Evolutionary conservation across 2,329 filamentous ascomycete genomes (phyloP).

Genomic region (Salinomyces thailandicus): DNA sequence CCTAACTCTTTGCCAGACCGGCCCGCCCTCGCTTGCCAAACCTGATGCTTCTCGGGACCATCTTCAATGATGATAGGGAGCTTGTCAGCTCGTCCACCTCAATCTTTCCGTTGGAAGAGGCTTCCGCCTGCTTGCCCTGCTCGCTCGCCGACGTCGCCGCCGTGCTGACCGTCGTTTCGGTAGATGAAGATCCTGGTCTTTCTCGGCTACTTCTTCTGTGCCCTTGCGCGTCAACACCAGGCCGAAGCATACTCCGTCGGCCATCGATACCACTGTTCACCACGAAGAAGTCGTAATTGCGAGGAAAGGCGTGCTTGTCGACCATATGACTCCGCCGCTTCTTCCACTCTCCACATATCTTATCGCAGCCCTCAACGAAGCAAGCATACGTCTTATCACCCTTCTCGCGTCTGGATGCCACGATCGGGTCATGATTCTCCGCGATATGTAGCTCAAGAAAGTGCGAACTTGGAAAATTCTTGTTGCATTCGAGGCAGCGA

Average conservation of each 20-base stretch:
- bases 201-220: conserved; percentile 25
- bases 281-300: conserved; percentile 77
- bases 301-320: conserved; percentile 85
- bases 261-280: conserved; percentile 85
- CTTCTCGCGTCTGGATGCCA: conserved; percentile 58
- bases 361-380: conserved; percentile 80
- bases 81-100: conserved; percentile 11
- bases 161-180: conserved; percentile 13
- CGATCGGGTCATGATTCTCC: conserved; percentile 80
- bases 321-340: conserved; percentile 83
- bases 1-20: conserved; percentile 11
- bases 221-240: conserved; percentile 30
- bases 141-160: conserved; percentile 13
- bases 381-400: conserved; percentile 89
- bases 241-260: conserved; percentile 63
- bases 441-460: conserved; percentile 76
- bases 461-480: conserved; percentile 78
- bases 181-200: conserved; percentile 11
- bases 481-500: conserved; percentile 72
- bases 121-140: background rate
- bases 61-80: conserved; percentile 15
- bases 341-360: conserved; percentile 69
- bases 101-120: background rate
- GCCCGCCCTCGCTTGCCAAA: conserved; percentile 10
- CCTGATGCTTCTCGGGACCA: conserved; percentile 17